phyloP scores from a whole-genome alignment of 1,139 yeast species.

The Wickerhamomyces sp. region DNA sequence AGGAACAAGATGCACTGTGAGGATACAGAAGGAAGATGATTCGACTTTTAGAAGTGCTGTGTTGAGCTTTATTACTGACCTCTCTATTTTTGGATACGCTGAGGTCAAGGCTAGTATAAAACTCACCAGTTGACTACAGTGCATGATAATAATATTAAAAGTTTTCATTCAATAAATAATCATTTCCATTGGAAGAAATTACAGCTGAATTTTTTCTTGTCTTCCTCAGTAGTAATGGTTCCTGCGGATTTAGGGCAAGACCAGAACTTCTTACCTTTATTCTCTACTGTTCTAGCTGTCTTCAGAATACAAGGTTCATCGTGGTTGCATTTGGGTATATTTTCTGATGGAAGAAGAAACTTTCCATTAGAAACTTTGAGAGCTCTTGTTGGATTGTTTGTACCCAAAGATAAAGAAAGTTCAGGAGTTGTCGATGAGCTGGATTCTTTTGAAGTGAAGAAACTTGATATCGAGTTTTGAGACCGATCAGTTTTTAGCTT shows the following conservation, averaged over 20 bases:
- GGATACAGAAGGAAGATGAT: slow-evolving; percentile 27
- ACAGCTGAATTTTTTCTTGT: slow-evolving; percentile 28
- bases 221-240: slow-evolving; percentile 12
- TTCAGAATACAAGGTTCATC: slow-evolving; percentile 43
- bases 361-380: slow-evolving; percentile 16
- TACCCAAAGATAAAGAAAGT: too few species aligned
- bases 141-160: too few species aligned
- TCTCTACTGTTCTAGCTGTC: slow-evolving; percentile 41
- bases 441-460: slow-evolving; percentile 22
- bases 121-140: slow-evolving; percentile 7
- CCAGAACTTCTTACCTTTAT: slow-evolving; percentile 59
- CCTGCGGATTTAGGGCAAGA: slow-evolving; percentile 42
- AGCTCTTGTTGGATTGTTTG: background rate
- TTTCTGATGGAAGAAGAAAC: slow-evolving; percentile 13
- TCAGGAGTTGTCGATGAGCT: too few species aligned
- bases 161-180: too few species aligned
- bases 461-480: slow-evolving; percentile 20
- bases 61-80: slow-evolving; percentile 25
- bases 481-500: background rate
- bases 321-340: slow-evolving; percentile 50
- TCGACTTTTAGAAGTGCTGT: slow-evolving; percentile 27
- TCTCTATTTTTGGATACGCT: slow-evolving; percentile 23
- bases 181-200: slow-evolving; percentile 36
- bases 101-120: slow-evolving; percentile 20
- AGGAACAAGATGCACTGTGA: slow-evolving; percentile 23